Conservation (phyloP, 2,329 filamentous ascomycete species). For the Epichloe aotearoae region DNA sequence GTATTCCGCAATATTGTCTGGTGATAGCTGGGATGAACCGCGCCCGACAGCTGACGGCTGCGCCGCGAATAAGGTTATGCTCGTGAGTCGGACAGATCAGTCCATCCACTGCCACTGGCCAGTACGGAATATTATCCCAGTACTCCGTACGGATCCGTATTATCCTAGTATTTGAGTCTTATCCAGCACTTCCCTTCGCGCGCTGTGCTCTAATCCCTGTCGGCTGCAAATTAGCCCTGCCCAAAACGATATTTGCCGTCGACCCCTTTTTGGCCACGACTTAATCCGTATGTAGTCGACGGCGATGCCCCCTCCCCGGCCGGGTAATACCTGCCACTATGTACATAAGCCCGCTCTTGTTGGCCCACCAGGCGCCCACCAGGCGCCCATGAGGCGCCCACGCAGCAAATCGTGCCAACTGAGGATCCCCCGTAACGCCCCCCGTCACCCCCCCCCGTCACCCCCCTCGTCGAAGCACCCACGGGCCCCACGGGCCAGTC, state of each 20-base stretch:
- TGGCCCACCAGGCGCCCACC: neutral
- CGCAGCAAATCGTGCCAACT: neutral
- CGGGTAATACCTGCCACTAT: conserved; percentile 4
- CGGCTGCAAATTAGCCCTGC: neutral
- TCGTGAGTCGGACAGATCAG: neutral
- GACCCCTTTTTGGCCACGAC: neutral
- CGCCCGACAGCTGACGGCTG: too few species aligned
- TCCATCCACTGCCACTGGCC: neutral
- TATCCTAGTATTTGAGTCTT: too few species aligned
- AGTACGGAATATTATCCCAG: neutral
- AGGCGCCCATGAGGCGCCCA: neutral
- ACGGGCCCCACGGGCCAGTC: too few species aligned
- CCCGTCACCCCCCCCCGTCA: too few species aligned
- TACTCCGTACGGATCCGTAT: too few species aligned
- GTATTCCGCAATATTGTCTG: too few species aligned
- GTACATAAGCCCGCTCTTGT: conserved; percentile 4
- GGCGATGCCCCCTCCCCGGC: neutral
- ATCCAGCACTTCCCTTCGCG: neutral
- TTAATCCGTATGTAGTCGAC: neutral
- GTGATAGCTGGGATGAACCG: too few species aligned
- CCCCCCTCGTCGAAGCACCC: neutral
- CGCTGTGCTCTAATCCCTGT: neutral
- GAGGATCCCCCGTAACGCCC: neutral
- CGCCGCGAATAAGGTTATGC: too few species aligned
- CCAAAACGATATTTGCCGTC: neutral